Percentiles rank a stretch among this genome's conserved stretches.
Conservation (phyloP, 345 rosid genomes). For the Cardiospermum halicacabum region DNA sequence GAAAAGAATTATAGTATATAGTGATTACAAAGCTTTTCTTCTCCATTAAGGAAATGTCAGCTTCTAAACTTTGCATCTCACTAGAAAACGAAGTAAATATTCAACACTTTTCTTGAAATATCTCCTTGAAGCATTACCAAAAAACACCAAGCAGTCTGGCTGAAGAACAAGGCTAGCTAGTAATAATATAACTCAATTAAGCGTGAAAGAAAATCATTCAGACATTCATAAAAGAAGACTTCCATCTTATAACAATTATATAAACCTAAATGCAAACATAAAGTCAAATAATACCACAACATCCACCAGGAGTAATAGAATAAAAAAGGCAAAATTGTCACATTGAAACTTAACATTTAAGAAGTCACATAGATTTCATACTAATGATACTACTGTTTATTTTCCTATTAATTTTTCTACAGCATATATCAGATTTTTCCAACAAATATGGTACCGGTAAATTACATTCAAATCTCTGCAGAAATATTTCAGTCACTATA, state of each 20-base stretch:
- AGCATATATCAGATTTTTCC: not conserved
- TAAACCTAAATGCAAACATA: not conserved
- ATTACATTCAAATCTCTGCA: not conserved
- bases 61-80: not conserved
- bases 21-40: constrained; percentile 1
- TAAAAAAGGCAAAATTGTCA: not conserved
- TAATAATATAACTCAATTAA: not conserved
- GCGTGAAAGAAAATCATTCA: not conserved
- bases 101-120: not conserved
- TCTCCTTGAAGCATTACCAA: not conserved
- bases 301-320: not conserved
- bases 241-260: not conserved
- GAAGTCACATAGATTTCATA: not conserved
- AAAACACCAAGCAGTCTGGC: constrained; percentile 1
- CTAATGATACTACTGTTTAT: not conserved
- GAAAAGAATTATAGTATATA: not conserved
- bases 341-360: not conserved
- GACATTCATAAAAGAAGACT: not conserved
- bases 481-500: not conserved
- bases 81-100: not conserved
- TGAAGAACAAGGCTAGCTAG: not conserved
- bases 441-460: not conserved
- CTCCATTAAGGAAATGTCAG: constrained; percentile 3
- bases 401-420: not conserved
- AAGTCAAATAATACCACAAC: not conserved